Evolutionary conservation across 768 basidiomycete species (phyloP).

Genomic region (Phanerochaete carnosa): DNA sequence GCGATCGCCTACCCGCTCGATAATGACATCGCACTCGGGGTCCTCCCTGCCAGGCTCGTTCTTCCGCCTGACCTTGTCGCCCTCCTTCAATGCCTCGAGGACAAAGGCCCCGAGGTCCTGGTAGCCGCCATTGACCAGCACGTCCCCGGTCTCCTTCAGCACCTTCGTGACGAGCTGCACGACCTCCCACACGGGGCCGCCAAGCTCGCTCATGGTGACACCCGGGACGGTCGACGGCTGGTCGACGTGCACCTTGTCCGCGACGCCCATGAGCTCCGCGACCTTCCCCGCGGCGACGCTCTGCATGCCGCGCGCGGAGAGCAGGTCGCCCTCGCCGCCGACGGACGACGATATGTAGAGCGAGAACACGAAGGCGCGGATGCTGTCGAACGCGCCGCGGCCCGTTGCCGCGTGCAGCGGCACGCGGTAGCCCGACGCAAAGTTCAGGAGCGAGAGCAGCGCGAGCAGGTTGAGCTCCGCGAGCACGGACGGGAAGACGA

Average conservation of each 20-base stretch:
- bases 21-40: constrained; percentile 20
- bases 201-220: constrained; percentile 69
- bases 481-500: constrained; percentile 69
- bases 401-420: constrained; percentile 70
- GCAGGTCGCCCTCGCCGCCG: constrained; percentile 49
- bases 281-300: constrained; percentile 51
- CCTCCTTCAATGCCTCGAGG: constrained; percentile 60
- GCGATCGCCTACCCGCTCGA: constrained; percentile 20
- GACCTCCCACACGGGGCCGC: constrained; percentile 70
- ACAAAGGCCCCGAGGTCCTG: constrained; percentile 74
- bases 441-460: constrained; percentile 75
- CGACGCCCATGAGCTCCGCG: constrained; percentile 69
- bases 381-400: constrained; percentile 82
- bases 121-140: constrained; percentile 59
- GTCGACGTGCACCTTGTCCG: constrained; percentile 58
- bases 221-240: constrained; percentile 60
- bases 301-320: constrained; percentile 68
- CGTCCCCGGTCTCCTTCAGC: constrained; percentile 69
- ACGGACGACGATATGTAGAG: constrained; percentile 65
- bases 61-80: constrained; percentile 17
- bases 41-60: constrained; percentile 1
- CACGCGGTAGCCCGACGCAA: constrained; percentile 76
- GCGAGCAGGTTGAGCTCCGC: constrained; percentile 84
- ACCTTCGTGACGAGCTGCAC: constrained; percentile 62
- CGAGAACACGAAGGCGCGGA: constrained; percentile 69